Evolutionary conservation across 257 asterid genomes (phyloP).

Genomic region (Jacaranda mimosifolia): DNA sequence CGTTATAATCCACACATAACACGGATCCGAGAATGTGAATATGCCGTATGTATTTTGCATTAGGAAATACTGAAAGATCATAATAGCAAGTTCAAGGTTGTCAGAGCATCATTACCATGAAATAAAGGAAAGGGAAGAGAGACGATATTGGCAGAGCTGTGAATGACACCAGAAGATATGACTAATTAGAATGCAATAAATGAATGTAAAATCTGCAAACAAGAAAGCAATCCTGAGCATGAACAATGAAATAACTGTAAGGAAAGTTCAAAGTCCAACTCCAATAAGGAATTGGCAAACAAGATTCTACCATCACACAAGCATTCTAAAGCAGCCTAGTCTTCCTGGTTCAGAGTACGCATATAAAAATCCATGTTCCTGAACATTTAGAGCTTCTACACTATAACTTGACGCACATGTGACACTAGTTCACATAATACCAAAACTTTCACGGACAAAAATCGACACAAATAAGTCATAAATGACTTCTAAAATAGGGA

Average conservation of each 20-base stretch:
- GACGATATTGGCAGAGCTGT: slow-evolving; percentile 82
- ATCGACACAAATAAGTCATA: background rate
- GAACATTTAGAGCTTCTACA: background rate
- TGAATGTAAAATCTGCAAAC: slow-evolving; percentile 3
- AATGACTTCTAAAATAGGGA: background rate
- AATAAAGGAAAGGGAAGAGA: slow-evolving; percentile 77
- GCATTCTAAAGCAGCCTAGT: background rate
- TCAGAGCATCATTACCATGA: slow-evolving; percentile 59
- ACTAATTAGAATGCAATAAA: slow-evolving; percentile 29
- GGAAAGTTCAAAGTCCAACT: background rate
- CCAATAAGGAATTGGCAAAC: slow-evolving; percentile 16
- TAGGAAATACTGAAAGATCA: slow-evolving; percentile 5
- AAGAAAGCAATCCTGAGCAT: slow-evolving; percentile 9
- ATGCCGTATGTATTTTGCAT: background rate
- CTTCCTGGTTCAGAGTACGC: background rate
- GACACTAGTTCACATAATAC: background rate
- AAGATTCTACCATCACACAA: slow-evolving; percentile 11
- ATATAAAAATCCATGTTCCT: background rate
- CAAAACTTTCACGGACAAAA: background rate
- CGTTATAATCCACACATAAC: background rate
- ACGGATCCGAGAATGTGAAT: background rate
- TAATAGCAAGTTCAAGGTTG: slow-evolving; percentile 15
- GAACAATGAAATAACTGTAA: background rate
- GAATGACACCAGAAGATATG: slow-evolving; percentile 41
- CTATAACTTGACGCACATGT: slow-evolving; percentile 9